Evolutionary conservation across 768 basidiomycete species (phyloP), one percentile per base, ranked within the genome.

Genomic region (Pleurotus ostreatus): DNA sequence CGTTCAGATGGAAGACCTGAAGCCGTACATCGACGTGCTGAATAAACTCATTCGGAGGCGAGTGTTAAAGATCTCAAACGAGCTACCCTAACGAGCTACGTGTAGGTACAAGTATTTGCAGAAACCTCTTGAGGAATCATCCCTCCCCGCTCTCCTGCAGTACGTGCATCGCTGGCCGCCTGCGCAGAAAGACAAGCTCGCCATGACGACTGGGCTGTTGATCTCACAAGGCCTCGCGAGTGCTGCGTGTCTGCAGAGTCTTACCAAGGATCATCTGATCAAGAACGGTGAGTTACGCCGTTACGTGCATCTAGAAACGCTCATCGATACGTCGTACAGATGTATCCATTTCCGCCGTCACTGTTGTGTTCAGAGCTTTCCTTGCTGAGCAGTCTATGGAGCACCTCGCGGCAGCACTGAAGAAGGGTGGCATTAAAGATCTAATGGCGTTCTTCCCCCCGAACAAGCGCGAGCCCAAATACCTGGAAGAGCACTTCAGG

Each of bases 41-140:
- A 94, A 94, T 73, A 95, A 94, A 76, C 88, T 98, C 57, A 93
- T 95, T 78, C 82, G 96, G 74, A 88, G 96, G 94, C 92, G 64
- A 55, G 71, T 60, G 22, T 55, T 37, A 49, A 45, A 34, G 38
- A 9, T 26, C 41, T 55, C 47, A 34, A 34, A 15, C 15, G 39
- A 39, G 30, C 55, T 39, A 43, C 52, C 30, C 15, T 61, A 6
- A 61, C 43, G 38, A 57, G 47, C 16, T 18, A 37, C 37, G 43
- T 55, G 38, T 66, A 96, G 94, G 75, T 98, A 98, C 81, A 98
- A 98, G 74, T 99, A 98, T 80, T 91, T 99, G 64, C 96, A 98
- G 73, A 94, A 89, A 72, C 94, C 96, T 44, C 85, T 99, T 47
- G 96, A 98, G 71, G 88, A 86, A 69, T 81, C 79, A 37, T 81